Percentiles rank a stretch among this genome's conserved stretches.
Evolutionary conservation across 1,284 basidiomycete genomes (phyloP).

Genomic region (Sphaerobolus stellatus): DNA sequence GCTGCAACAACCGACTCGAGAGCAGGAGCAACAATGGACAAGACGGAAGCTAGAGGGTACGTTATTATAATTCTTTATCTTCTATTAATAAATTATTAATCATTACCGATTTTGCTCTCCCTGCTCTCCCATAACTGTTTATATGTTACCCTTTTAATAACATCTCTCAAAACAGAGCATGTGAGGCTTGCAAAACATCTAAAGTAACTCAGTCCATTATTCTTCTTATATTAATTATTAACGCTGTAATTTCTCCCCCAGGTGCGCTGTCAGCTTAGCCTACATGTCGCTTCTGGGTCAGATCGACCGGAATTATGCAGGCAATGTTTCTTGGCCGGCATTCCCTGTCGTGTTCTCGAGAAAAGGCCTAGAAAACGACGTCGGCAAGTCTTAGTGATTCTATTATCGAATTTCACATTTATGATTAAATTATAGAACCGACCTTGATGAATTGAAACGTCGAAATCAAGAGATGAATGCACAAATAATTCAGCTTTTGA

Average conservation of each 20-base stretch:
- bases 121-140: no score
- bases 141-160: background rate
- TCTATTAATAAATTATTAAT: no score
- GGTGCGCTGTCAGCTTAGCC: no score
- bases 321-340: background rate
- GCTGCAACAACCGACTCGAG: no score
- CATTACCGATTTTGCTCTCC: no score
- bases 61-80: no score
- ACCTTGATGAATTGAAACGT: background rate
- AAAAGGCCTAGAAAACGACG: background rate
- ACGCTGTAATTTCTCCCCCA: no score
- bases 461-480: background rate
- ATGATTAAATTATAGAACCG: background rate
- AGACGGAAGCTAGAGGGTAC: no score
- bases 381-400: background rate
- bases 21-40: no score
- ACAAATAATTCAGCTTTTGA: slow-evolving; percentile 8
- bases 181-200: slow-evolving; percentile 5
- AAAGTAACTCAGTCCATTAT: no score
- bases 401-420: background rate
- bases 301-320: background rate
- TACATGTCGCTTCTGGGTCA: no score
- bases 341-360: slow-evolving; percentile 1
- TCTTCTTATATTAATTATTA: no score
- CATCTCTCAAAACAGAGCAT: background rate